A percentile compares a stretch with the other conserved stretches of the same genome.
These are phyloP conservation scores for Antrodiella citrinella DNA, from an alignment of 768 basidiomycete species.

Conservation along the genomic window DNA sequence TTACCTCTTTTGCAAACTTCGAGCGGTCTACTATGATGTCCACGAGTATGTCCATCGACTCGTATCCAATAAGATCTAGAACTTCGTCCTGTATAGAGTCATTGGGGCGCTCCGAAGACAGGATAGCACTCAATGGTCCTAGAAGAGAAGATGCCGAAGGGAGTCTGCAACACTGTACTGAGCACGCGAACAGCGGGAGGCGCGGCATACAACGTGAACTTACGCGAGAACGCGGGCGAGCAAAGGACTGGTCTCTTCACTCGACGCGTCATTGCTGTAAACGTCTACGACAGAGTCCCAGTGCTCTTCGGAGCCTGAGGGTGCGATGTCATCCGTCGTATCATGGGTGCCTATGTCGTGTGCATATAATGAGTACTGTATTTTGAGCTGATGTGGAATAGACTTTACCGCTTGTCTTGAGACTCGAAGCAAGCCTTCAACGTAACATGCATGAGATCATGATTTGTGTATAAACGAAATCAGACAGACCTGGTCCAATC, in stretches of 20 bases:
- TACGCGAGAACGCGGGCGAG: not conserved
- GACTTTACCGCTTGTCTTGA: not conserved
- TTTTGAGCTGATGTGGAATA: not conserved
- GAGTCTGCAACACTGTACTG: not conserved
- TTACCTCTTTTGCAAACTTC: slow-evolving; percentile 41
- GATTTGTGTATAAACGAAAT: not conserved
- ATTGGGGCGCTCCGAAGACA: slow-evolving; percentile 44
- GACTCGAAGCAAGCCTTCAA: not conserved
- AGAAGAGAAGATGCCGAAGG: slow-evolving; percentile 13
- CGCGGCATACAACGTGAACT: not conserved
- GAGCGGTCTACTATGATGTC: slow-evolving; percentile 57
- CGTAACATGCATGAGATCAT: not conserved
- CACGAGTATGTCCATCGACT: slow-evolving; percentile 71
- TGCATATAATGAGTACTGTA: not conserved
- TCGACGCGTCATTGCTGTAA: not conserved
- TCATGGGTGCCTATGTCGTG: not conserved
- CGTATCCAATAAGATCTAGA: slow-evolving; percentile 76
- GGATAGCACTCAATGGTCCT: slow-evolving; percentile 24
- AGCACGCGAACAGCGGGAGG: not conserved
- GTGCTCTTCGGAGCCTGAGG: slow-evolving; percentile 5
- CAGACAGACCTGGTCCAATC: slow-evolving; percentile 20
- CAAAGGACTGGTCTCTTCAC: not conserved
- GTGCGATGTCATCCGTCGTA: slow-evolving; percentile 3
- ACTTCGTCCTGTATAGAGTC: slow-evolving; percentile 75
- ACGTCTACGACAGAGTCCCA: slow-evolving; percentile 18